phyloP scores from a whole-genome alignment of 768 basidiomycete genomes.

The Leccinum olivaceopallidum region DNA sequence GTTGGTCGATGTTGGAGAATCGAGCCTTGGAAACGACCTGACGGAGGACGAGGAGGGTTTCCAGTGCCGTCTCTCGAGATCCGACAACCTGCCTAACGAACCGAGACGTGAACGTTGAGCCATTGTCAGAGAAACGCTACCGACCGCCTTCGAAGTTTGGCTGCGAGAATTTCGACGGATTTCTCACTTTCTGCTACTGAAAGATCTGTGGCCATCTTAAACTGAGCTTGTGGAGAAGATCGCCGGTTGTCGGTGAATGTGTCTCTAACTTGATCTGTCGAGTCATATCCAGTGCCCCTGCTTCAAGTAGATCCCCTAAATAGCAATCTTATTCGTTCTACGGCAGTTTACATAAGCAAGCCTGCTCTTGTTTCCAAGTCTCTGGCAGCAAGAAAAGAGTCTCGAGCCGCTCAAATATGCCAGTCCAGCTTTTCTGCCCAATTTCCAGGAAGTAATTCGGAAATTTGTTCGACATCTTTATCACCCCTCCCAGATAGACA shows the following conservation, averaged over 20 bases:
- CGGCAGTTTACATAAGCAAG: not conserved
- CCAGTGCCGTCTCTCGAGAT: conserved; percentile 84
- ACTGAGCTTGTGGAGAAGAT: not conserved
- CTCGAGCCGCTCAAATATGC: conserved; percentile 55
- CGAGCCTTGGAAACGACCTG: conserved; percentile 87
- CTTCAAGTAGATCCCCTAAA: conserved; percentile 9
- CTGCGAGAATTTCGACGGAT: conserved; percentile 67
- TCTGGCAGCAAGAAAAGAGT: not conserved
- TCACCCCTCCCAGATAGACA: conserved; percentile 95
- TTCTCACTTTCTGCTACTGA: conserved; percentile 46
- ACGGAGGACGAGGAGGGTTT: conserved; percentile 84
- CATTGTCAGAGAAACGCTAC: conserved; percentile 26
- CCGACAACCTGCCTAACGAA: conserved; percentile 82
- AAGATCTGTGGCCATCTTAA: conserved; percentile 45
- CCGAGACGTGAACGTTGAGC: not conserved
- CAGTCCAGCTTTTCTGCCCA: conserved; percentile 95
- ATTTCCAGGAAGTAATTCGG: conserved; percentile 85
- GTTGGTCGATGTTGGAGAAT: conserved; percentile 84
- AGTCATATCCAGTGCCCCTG: conserved; percentile 14
- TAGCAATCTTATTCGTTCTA: not conserved
- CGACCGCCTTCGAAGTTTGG: conserved; percentile 71
- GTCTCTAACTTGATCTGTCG: conserved; percentile 2
- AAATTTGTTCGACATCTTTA: conserved; percentile 97
- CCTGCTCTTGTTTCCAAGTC: not conserved
- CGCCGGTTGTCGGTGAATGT: not conserved